Percentiles rank a stretch among this genome's conserved stretches.
Evolutionary conservation across 768 basidiomycete species (phyloP).

Genomic region (Lentinus brumalis): DNA sequence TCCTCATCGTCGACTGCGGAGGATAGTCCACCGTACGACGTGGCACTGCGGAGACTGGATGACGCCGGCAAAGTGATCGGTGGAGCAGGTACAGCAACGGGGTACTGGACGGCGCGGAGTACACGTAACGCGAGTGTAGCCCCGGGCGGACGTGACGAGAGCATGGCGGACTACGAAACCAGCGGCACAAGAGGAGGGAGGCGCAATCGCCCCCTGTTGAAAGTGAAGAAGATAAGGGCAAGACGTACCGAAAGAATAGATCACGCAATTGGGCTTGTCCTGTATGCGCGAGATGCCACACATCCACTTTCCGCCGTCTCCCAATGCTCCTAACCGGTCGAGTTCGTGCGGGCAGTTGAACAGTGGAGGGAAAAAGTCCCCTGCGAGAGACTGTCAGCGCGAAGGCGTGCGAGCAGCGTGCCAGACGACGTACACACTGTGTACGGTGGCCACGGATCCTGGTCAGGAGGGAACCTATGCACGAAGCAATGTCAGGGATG

Average conservation of each 20-base stretch:
- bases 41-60: too few relatives aligned
- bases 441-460: slow-evolving; percentile 33
- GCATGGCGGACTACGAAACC: neutral
- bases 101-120: neutral
- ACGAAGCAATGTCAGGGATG: too few relatives aligned
- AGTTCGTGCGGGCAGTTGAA: slow-evolving; percentile 53
- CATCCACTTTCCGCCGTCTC: slow-evolving; percentile 58
- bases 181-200: neutral
- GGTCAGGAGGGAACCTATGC: slow-evolving; percentile 33
- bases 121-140: neutral
- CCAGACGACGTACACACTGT: slow-evolving; percentile 29
- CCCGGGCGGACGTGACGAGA: neutral
- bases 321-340: slow-evolving; percentile 49
- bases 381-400: slow-evolving; percentile 34
- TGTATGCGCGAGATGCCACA: slow-evolving; percentile 50
- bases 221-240: neutral
- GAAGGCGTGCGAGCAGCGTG: neutral
- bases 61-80: neutral
- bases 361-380: slow-evolving; percentile 57
- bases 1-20: neutral
- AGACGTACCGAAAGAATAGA: slow-evolving; percentile 51
- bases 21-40: neutral
- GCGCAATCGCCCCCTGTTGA: neutral
- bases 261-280: slow-evolving; percentile 47
- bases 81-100: neutral